Base-by-base conservation (phyloP, 2,329 filamentous ascomycete species). In the Colletotrichum lentis region DNA sequence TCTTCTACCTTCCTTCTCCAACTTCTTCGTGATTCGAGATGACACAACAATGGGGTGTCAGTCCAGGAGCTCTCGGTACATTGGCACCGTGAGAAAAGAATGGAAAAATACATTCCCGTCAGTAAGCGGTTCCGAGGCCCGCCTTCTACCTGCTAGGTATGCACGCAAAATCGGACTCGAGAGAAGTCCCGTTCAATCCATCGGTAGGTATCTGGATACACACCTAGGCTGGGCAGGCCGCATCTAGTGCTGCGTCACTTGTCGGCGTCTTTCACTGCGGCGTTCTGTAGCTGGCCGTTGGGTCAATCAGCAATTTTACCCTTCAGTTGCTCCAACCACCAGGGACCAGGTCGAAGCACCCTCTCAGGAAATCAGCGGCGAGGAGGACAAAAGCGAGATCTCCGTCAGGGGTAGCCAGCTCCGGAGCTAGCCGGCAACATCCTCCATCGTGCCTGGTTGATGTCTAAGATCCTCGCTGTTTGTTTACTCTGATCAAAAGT, bases 301-400 rank as follows among this genome's bases (percentile, higher is more conserved):
- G 5, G 7, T 35, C 7, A 35, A 35, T 35, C 31, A 35, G 10
- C 31, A 35, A 35, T 35, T 7, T 35, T 35, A 5, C 16, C 41
- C 35, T 55, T 41, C 14, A 18, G 31, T 41, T 14, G 31, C 27
- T 54, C 14, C 3, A 35, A n/a, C n/a, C n/a, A 18, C 24, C n/a
- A 14, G 8, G 11, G 3, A 18, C 27, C 11, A 58, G n/a, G 20
- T 44, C 35, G 1, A 54, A 54, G 27, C 12, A 39, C 14, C n/a
- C 49, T 27, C 27, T 35, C 31, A 35, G 31, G 7, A 35, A 35
- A 35, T 35, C 31, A 35, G 31, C 31, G 31, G 8, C 7, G 31
- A 47, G 27, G 5, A 46, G 11, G 44, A 47, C 14, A 39, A 39
- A 24, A 59, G 44, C 37, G 14, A 52, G 54, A 64, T 53, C 54